Conservation (phyloP, 352 stramenopile species). For the Lagenidium giganteum region DNA sequence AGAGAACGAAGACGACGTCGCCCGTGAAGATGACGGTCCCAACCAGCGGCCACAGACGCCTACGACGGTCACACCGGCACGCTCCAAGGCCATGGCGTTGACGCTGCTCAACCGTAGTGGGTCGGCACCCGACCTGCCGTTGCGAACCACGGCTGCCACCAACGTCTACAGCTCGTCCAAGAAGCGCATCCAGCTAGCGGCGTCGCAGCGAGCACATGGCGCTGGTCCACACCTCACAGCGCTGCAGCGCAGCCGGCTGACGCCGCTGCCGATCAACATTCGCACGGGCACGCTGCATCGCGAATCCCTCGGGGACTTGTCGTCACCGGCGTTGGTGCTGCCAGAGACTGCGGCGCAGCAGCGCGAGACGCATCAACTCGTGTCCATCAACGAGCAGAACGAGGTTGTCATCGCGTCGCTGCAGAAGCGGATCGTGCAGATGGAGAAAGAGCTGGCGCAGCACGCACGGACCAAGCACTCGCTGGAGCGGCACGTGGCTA, state of each 20-base stretch:
- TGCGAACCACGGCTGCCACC: slow-evolving; percentile 42
- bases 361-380: neutral
- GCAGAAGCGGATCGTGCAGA: slow-evolving; percentile 29
- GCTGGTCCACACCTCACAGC: slow-evolving; percentile 31
- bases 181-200: slow-evolving; percentile 41
- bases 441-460: slow-evolving; percentile 36
- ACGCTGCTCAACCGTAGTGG: slow-evolving; percentile 57
- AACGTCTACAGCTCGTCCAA: slow-evolving; percentile 64
- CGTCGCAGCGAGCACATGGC: slow-evolving; percentile 10
- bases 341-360: neutral
- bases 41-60: too few species aligned
- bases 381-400: slow-evolving; percentile 11
- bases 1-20: too few species aligned
- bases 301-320: neutral
- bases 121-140: slow-evolving; percentile 53
- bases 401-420: slow-evolving; percentile 39
- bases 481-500: slow-evolving; percentile 31
- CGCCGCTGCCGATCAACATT: slow-evolving; percentile 50
- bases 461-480: slow-evolving; percentile 19
- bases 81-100: slow-evolving; percentile 1
- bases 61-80: too few species aligned
- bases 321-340: neutral
- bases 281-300: slow-evolving; percentile 25
- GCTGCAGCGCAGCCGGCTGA: slow-evolving; percentile 50
- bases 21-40: too few species aligned